Percentiles rank a stretch among this genome's conserved stretches.
Conservation (phyloP, 2,329 filamentous ascomycete species). For the Ceratocystis albifundus region DNA sequence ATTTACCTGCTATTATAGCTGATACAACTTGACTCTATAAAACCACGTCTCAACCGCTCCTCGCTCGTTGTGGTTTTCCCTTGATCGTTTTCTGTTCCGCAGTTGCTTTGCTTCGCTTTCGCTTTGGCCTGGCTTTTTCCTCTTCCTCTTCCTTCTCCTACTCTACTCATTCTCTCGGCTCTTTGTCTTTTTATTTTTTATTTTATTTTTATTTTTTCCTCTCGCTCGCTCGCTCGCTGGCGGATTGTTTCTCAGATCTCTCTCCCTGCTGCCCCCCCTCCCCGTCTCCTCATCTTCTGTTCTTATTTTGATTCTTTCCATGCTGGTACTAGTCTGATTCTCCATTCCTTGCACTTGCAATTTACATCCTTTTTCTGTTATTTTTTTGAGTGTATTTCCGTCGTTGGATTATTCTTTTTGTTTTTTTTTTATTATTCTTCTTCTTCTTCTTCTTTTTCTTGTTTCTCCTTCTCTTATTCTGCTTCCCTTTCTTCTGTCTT, state of each 20-base stretch:
- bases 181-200: neutral
- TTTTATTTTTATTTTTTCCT: too few relatives aligned
- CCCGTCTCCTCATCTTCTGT: neutral
- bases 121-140: neutral
- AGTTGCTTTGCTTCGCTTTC: neutral
- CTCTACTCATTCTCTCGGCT: neutral
- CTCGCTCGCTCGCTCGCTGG: neutral
- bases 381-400: neutral
- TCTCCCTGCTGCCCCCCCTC: slow-evolving; percentile 6
- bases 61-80: neutral
- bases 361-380: slow-evolving; percentile 12
- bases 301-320: slow-evolving; percentile 14
- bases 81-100: neutral
- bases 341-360: neutral
- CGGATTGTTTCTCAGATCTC: neutral
- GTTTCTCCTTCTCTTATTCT: neutral
- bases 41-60: neutral
- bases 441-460: neutral
- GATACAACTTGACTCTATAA: neutral
- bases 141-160: neutral
- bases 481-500: neutral
- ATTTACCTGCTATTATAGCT: neutral
- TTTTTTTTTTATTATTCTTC: neutral
- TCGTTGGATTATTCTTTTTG: neutral
- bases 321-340: slow-evolving; percentile 15